Evolutionary conservation across 2,329 filamentous ascomycete genomes (phyloP).

Genomic region (Fusarium agapanthi): DNA sequence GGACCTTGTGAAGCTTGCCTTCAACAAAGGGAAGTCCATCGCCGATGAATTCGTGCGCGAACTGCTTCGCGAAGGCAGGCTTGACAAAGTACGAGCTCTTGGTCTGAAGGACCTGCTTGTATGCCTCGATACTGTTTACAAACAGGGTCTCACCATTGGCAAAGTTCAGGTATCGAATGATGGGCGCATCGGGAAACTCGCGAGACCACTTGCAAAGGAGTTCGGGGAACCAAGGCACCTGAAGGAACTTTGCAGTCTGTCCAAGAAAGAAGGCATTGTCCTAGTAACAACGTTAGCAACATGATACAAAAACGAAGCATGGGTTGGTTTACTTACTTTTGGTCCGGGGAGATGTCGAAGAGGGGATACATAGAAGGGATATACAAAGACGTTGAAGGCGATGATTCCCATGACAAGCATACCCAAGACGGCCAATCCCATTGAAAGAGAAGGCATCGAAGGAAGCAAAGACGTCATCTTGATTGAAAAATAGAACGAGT

Average conservation of each 20-base stretch:
- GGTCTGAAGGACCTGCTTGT: constrained; percentile 41
- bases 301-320: not conserved
- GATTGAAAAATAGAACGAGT: not conserved
- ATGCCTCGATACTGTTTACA: constrained; percentile 38
- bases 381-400: constrained; percentile 48
- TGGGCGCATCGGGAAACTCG: constrained; percentile 39
- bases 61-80: constrained; percentile 37
- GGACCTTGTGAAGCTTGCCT: constrained; percentile 47
- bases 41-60: constrained; percentile 40
- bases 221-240: constrained; percentile 41
- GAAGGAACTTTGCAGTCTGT: constrained; percentile 48
- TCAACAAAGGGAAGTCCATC: constrained; percentile 49
- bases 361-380: constrained; percentile 54
- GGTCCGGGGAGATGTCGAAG: constrained; percentile 56
- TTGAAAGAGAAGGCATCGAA: not conserved
- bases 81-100: constrained; percentile 42
- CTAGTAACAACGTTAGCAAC: constrained; percentile 35
- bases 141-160: constrained; percentile 41
- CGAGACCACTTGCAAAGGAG: constrained; percentile 44
- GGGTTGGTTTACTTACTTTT: constrained; percentile 42
- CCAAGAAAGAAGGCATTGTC: constrained; percentile 52
- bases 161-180: constrained; percentile 43
- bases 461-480: not conserved
- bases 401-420: not conserved
- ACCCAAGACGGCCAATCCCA: not conserved